Conservation (phyloP, 1,139 yeast genomes). For the Yamadazyma jaroonii region DNA sequence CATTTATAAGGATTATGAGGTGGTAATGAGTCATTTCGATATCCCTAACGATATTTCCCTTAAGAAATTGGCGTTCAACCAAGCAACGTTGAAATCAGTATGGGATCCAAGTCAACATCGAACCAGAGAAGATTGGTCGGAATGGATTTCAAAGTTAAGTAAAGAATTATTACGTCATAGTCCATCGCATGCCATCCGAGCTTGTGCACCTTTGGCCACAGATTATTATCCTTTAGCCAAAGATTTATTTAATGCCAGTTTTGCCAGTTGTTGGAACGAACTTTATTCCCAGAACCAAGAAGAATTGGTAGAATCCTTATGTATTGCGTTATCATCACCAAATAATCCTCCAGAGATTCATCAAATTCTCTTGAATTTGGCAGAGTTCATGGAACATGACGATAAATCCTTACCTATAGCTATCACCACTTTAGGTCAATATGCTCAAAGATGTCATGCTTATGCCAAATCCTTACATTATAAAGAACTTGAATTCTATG, state of each 20-base stretch:
- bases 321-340: conserved; percentile 84
- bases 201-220: conserved; percentile 88
- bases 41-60: conserved; percentile 66
- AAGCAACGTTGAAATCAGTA: conserved; percentile 69
- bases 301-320: conserved; percentile 80
- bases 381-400: conserved; percentile 97
- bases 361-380: conserved; percentile 82
- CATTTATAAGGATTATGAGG: conserved; percentile 65
- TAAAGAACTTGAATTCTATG: conserved; percentile 90
- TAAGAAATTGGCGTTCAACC: conserved; percentile 78
- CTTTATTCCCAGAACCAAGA: conserved; percentile 90
- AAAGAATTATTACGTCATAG: conserved; percentile 87
- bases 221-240: conserved; percentile 87
- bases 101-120: conserved; percentile 93
- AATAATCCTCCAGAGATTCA: conserved; percentile 95
- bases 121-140: conserved; percentile 96
- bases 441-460: conserved; percentile 95
- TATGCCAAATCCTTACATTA: conserved; percentile 97
- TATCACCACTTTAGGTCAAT: conserved; percentile 82
- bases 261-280: conserved; percentile 95
- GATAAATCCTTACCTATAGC: conserved; percentile 92
- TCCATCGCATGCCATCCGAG: conserved; percentile 92
- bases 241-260: conserved; percentile 90
- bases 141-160: conserved; percentile 88
- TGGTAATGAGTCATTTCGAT: conserved; percentile 49